Evolutionary conservation across 1,284 basidiomycete species (phyloP), one percentile per base, ranked within the genome.

Genomic region (Cryptococcus sp.): DNA sequence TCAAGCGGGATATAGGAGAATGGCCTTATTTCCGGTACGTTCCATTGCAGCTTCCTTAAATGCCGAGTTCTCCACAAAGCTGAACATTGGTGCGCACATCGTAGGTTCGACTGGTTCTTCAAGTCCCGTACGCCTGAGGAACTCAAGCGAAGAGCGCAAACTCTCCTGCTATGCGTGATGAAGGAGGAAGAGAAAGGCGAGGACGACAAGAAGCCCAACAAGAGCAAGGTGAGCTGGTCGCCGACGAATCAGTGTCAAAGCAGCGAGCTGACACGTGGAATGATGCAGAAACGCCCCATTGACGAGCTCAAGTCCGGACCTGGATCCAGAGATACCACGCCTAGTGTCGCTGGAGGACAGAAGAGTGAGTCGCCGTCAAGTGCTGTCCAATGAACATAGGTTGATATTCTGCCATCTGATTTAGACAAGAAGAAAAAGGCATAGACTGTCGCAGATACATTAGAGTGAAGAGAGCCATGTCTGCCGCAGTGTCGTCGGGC

Each of bases 1-100:
- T 99, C 81, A 97, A 97, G 84, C 87, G 88, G 78, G 95, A 99
- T 79, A 92, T 99, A 60, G 88, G 88, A 42, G 91, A 94, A 77
- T 95, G 93, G 80, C 92, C 93, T 0, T 88, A 93, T n/a, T 99
- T 99, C 81, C 83, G 93, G 53, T 78, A 51, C 66, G 73, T 56
- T 4, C 41, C 15, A 40, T 19, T 13, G 31, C 16, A 47, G 10
- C 40, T 19, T 15, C 42, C 31, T 23, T 11, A 17, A 50, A 50
- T 16, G 11, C 22, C 51, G 15, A 41, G 27, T 25, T 19, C 25
- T 27, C 25, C 5, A 39, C 19, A 46, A 41, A 22, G 40, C 23
- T 48, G 38, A 49, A 20, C 3, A 17, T 27, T 22, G 16, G 23
- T 19, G 45, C 39, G 53, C 13, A 23, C 35, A 17, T 31, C 38